Conservation (phyloP, 768 basidiomycete species). For the Cyathus striatus region DNA sequence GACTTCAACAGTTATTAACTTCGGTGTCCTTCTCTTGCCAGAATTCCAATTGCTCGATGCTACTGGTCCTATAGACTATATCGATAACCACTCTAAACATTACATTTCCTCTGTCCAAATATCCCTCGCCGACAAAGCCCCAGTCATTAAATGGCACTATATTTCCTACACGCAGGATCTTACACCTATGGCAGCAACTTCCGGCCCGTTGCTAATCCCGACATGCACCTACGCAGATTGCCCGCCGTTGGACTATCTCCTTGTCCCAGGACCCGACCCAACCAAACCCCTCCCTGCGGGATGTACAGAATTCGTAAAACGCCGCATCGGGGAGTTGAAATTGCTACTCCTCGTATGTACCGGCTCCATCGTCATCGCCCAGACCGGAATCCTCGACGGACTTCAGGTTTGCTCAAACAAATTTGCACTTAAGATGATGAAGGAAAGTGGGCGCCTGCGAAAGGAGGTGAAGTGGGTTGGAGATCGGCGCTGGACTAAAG, state of each 20-base stretch:
- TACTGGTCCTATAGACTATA: conserved; percentile 18
- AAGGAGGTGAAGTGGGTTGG: conserved; percentile 22
- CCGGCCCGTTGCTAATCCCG: conserved; percentile 13
- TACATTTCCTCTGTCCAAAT: background rate
- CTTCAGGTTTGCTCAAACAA: conserved; percentile 18
- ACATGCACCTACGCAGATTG: conserved; percentile 13
- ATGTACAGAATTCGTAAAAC: conserved; percentile 11
- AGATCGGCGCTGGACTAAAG: conserved; percentile 18
- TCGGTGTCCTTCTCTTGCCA: conserved; percentile 16
- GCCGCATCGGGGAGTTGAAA: conserved; percentile 10
- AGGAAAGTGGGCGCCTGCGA: conserved; percentile 6
- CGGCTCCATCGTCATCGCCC: conserved; percentile 14
- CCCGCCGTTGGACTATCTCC: conserved; percentile 16
- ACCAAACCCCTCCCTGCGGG: conserved; percentile 5
- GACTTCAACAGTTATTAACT: conserved; percentile 4
- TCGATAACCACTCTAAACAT: conserved; percentile 14
- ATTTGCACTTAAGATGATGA: conserved; percentile 4
- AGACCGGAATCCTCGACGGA: conserved; percentile 18
- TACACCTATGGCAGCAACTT: conserved; percentile 9
- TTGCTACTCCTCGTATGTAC: conserved; percentile 19
- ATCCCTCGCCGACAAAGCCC: conserved; percentile 11
- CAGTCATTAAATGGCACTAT: conserved; percentile 17
- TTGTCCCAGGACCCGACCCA: conserved; percentile 19
- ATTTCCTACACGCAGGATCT: conserved; percentile 11
- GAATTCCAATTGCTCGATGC: conserved; percentile 19